Evolutionary conservation across 768 basidiomycete species (phyloP).

Genomic region (Rhodotorula graminis): DNA sequence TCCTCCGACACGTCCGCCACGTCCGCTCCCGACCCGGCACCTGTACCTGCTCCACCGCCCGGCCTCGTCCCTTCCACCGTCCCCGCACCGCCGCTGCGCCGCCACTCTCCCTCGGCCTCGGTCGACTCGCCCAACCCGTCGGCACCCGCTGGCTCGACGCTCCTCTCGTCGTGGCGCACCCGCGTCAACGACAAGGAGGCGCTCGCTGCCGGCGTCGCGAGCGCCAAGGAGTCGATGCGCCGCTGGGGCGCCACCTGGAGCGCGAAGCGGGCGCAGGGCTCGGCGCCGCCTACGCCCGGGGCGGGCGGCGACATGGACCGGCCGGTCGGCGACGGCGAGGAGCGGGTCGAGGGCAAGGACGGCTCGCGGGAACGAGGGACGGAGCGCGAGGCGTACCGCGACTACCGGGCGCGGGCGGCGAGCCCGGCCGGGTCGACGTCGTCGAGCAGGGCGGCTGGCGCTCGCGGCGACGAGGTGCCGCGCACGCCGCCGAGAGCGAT

Average conservation of each 20-base stretch:
- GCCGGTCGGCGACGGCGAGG: neutral
- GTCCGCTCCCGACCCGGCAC: neutral
- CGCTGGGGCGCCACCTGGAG: constrained; percentile 86
- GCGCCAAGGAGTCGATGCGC: constrained; percentile 74
- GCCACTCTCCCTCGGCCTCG: constrained; percentile 11
- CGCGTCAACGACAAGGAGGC: constrained; percentile 66
- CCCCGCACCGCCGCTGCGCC: neutral
- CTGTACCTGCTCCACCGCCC: neutral
- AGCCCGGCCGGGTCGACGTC: neutral
- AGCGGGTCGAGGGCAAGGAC: no score
- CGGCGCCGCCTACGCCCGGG: neutral
- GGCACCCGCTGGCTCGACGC: constrained; percentile 8
- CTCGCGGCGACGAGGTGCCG: neutral
- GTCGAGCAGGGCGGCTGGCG: neutral
- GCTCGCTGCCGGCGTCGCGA: constrained; percentile 62
- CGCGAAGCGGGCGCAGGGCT: constrained; percentile 44
- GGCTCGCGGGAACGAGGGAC: neutral
- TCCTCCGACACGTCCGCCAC: neutral
- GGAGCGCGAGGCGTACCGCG: neutral
- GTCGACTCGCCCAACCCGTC: constrained; percentile 1
- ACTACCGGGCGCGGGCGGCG: neutral
- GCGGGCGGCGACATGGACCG: neutral
- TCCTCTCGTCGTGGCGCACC: constrained; percentile 72
- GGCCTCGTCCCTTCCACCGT: neutral
- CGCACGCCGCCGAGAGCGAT: neutral